These are phyloP conservation scores for Aspergillus tamarii DNA, from an alignment of 2,329 filamentous ascomycete species.

Conservation along the genomic window DNA sequence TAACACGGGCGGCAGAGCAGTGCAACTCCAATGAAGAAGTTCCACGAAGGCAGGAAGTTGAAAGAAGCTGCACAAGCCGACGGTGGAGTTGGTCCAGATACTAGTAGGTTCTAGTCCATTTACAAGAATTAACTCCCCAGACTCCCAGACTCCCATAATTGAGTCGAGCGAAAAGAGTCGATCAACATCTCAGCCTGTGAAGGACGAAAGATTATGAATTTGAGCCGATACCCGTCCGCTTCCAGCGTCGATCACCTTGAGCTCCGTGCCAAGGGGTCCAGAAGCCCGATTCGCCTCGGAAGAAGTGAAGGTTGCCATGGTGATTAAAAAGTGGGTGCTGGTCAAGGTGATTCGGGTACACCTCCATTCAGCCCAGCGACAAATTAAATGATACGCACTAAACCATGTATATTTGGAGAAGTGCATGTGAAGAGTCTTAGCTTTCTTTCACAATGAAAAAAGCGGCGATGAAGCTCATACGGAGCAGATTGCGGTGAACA, in stretches of 20 bases:
- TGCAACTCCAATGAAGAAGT: conserved; percentile 16
- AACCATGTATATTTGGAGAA: not conserved
- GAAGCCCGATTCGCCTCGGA: conserved; percentile 23
- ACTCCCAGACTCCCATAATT: not conserved
- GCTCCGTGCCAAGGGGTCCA: conserved; percentile 21
- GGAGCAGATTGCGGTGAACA: conserved; percentile 5
- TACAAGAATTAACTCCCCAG: not conserved
- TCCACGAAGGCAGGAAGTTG: conserved; percentile 17
- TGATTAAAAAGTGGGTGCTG: conserved; percentile 18
- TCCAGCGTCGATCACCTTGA: conserved; percentile 19
- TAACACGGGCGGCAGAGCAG: conserved; percentile 5
- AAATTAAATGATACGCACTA: not conserved
- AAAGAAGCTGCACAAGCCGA: not conserved
- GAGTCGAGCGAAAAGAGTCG: not conserved
- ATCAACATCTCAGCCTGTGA: not conserved
- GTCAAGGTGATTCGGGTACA: conserved; percentile 10
- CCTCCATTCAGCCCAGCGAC: not conserved
- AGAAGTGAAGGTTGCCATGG: conserved; percentile 24
- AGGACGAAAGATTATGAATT: not conserved
- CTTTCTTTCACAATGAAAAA: not conserved
- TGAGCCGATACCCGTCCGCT: conserved; percentile 8
- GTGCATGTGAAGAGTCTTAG: conserved; percentile 11
- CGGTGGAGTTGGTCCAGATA: not conserved
- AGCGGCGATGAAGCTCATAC: not conserved
- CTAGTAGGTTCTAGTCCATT: not conserved